These are phyloP conservation scores for Didymella exigua DNA, from an alignment of 2,329 filamentous ascomycete genomes.

Conservation along the genomic window DNA sequence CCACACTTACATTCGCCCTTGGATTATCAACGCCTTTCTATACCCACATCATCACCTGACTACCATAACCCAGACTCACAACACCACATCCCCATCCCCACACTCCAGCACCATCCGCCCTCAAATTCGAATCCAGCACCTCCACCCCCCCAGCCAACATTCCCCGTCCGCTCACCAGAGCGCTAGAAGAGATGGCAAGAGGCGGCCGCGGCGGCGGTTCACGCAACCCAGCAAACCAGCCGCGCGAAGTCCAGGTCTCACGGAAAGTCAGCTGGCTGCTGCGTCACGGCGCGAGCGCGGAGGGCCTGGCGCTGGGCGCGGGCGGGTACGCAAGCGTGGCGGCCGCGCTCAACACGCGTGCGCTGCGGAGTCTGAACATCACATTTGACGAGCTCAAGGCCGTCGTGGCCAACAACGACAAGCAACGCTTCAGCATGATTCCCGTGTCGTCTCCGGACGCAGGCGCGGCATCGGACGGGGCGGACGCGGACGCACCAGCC, in stretches of 20 bases:
- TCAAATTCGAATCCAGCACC: background rate
- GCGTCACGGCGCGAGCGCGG: constrained; percentile 65
- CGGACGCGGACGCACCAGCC: constrained; percentile 1
- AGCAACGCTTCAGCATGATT: constrained; percentile 86
- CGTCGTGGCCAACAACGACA: constrained; percentile 77
- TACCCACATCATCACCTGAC: constrained; percentile 2
- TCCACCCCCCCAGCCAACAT: constrained; percentile 26
- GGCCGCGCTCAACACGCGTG: constrained; percentile 64
- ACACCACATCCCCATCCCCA: background rate
- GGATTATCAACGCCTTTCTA: constrained; percentile 9
- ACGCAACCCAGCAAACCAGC: constrained; percentile 45
- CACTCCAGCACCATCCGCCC: background rate
- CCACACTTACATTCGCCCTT: too few relatives aligned
- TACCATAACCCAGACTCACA: background rate
- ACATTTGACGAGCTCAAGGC: constrained; percentile 74
- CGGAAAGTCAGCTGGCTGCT: constrained; percentile 61
- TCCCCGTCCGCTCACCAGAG: constrained; percentile 21
- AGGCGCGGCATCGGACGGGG: background rate
- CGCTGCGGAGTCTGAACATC: constrained; percentile 71
- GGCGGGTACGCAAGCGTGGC: constrained; percentile 66
- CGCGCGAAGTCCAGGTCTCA: constrained; percentile 54
- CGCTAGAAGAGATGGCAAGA: constrained; percentile 30
- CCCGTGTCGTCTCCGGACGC: constrained; percentile 48
- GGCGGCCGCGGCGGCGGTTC: constrained; percentile 45
- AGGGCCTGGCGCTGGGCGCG: constrained; percentile 62